Percentiles rank a stretch among this genome's conserved stretches.
Conservation (phyloP, 2,329 filamentous ascomycete genomes). For the Graphilbum fragrans region DNA sequence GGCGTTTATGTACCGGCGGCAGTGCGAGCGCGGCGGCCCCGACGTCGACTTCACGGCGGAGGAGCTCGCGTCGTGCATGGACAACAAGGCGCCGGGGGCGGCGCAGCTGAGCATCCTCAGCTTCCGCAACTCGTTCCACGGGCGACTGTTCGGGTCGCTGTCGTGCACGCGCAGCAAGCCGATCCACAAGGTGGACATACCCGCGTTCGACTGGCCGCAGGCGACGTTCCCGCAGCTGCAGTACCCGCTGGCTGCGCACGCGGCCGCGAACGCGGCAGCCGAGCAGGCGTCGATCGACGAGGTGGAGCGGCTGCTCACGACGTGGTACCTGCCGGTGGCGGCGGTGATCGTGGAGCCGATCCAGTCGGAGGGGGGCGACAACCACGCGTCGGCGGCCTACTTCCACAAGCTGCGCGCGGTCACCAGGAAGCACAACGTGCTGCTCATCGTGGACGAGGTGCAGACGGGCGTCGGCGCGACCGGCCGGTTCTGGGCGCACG, state of each 20-base stretch:
- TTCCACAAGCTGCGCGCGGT: conserved; percentile 74
- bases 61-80: conserved; percentile 65
- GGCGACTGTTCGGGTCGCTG: conserved; percentile 75
- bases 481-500: conserved; percentile 92
- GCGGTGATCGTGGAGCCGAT: conserved; percentile 83
- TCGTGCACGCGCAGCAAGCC: conserved; percentile 87
- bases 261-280: conserved; percentile 5
- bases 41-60: conserved; percentile 67
- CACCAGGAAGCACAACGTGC: conserved; percentile 63
- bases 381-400: conserved; percentile 80
- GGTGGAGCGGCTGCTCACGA: conserved; percentile 16
- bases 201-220: conserved; percentile 90
- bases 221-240: conserved; percentile 65
- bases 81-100: conserved; percentile 66
- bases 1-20: conserved; percentile 84
- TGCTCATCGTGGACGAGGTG: conserved; percentile 88
- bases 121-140: conserved; percentile 83
- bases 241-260: neutral
- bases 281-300: neutral
- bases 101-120: conserved; percentile 73
- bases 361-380: conserved; percentile 89
- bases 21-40: conserved; percentile 66
- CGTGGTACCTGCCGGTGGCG: conserved; percentile 66
- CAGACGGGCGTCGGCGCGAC: conserved; percentile 89
- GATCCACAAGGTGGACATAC: conserved; percentile 91